Conservation (phyloP, 306 rosid species). For the Herpetospermum pedunculosum region DNA sequence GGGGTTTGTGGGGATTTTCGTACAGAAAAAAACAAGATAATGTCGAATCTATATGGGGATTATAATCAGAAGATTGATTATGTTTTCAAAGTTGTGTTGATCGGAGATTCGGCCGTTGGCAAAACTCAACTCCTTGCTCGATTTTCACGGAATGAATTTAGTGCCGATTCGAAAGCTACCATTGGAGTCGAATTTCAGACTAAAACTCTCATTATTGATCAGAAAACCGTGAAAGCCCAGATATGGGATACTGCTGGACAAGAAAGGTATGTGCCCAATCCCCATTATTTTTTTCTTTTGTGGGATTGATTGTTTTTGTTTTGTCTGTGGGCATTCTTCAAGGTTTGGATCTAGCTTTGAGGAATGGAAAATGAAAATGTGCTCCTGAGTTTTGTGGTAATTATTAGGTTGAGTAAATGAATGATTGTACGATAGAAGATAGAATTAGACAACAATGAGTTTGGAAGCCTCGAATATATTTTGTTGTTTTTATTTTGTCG, state of each 20-base stretch:
- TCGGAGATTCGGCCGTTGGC: constrained; percentile 92
- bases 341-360: neutral
- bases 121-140: constrained; percentile 85
- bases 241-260: constrained; percentile 99
- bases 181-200: constrained; percentile 96
- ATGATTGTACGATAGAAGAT: neutral
- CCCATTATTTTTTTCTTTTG: neutral
- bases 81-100: constrained; percentile 87
- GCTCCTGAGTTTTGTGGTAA: neutral
- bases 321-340: neutral
- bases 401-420: neutral
- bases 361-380: neutral
- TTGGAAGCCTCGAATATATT: neutral
- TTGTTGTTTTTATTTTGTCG: too few relatives aligned
- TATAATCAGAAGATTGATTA: constrained; percentile 75
- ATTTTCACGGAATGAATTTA: constrained; percentile 68
- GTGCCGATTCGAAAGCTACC: constrained; percentile 71
- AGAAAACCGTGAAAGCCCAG: constrained; percentile 70
- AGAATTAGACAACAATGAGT: neutral
- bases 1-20: constrained; percentile 11
- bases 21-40: constrained; percentile 18
- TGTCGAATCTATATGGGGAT: constrained; percentile 81
- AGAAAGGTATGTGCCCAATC: constrained; percentile 47
- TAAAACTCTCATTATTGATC: constrained; percentile 68
- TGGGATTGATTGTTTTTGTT: neutral